Evolutionary conservation across 176 grass and related monocot genomes (phyloP).

Genomic region (Thalia dealbata): DNA sequence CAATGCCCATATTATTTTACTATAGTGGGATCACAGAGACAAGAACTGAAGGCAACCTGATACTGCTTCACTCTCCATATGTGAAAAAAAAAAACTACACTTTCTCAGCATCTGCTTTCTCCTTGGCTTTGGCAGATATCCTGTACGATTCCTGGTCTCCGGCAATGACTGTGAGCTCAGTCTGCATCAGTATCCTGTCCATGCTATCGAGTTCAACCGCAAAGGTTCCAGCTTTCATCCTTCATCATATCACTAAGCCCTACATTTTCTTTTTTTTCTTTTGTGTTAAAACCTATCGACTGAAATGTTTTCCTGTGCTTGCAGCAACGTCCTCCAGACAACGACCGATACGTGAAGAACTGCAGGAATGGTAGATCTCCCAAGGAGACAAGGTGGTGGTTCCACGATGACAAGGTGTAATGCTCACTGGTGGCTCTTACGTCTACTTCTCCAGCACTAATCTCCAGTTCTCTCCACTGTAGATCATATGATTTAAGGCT

Average conservation of each 20-base stretch:
- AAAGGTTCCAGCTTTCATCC: not conserved
- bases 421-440: not conserved
- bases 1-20: not conserved
- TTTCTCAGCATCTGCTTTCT: not conserved
- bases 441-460: not conserved
- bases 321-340: not conserved
- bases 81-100: not conserved
- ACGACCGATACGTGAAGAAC: slow-evolving; percentile 7
- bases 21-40: not conserved
- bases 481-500: too few species aligned
- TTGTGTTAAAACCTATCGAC: not conserved
- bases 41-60: not conserved
- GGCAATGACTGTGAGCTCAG: slow-evolving; percentile 15
- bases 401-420: slow-evolving; percentile 12
- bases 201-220: slow-evolving; percentile 3
- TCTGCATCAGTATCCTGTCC: slow-evolving; percentile 15
- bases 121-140: slow-evolving; percentile 9
- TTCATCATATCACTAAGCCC: not conserved
- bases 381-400: slow-evolving; percentile 12
- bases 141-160: slow-evolving; percentile 19
- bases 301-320: not conserved
- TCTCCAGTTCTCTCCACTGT: not conserved
- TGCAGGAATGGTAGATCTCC: slow-evolving; percentile 7
- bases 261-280: not conserved
- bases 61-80: not conserved